A percentile compares a stretch with the other conserved stretches of the same genome.
Conservation (phyloP, 1,284 basidiomycete genomes). For the Kalmanozyma brasiliensis region DNA sequence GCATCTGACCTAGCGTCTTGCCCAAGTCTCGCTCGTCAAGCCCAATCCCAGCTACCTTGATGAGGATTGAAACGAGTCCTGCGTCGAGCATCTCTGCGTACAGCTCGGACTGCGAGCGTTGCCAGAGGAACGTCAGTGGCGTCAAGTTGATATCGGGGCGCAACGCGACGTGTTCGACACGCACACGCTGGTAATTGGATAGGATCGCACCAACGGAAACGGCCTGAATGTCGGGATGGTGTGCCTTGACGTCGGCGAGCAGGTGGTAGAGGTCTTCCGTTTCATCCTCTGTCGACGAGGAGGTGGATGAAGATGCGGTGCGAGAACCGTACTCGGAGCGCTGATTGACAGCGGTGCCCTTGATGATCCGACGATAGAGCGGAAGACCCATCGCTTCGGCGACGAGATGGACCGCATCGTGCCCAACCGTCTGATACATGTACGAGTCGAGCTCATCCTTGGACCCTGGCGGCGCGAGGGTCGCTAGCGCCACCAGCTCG, state of each 20-base stretch:
- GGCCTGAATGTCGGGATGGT: constrained; percentile 85
- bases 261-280: constrained; percentile 93
- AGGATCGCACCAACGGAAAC: constrained; percentile 96
- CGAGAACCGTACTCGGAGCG: constrained; percentile 83
- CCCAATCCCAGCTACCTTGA: constrained; percentile 97
- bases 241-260: constrained; percentile 75
- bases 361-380: constrained; percentile 82
- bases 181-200: constrained; percentile 94
- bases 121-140: constrained; percentile 92
- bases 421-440: constrained; percentile 97
- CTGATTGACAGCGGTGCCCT: constrained; percentile 82
- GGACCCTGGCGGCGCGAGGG: constrained; percentile 82
- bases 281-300: constrained; percentile 75
- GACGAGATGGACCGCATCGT: constrained; percentile 88
- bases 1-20: constrained; percentile 79
- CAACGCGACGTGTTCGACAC: constrained; percentile 89
- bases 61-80: constrained; percentile 83
- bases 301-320: constrained; percentile 1
- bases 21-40: constrained; percentile 81
- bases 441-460: constrained; percentile 98
- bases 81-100: constrained; percentile 86
- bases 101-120: constrained; percentile 84
- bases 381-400: constrained; percentile 87
- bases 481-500: constrained; percentile 86
- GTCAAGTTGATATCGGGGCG: constrained; percentile 76